Evolutionary conservation across 176 grass and related monocot genomes (phyloP).

Genomic region (Sorghum bicolor): DNA sequence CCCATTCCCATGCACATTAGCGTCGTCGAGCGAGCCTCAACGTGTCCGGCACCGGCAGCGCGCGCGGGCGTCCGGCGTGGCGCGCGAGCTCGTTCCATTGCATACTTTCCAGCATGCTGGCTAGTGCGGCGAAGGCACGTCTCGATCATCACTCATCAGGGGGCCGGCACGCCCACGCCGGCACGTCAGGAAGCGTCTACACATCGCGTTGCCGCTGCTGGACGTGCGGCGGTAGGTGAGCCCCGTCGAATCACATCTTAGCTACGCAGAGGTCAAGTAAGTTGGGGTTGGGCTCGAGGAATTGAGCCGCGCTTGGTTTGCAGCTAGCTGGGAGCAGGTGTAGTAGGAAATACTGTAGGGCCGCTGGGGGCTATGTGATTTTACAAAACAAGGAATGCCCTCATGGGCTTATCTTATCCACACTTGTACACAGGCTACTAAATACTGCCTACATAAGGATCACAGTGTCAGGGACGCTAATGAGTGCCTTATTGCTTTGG

Average conservation of each 20-base stretch:
- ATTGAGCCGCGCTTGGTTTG: background rate
- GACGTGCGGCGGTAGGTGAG: constrained; percentile 2
- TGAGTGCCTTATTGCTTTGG: background rate
- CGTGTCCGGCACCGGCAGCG: background rate
- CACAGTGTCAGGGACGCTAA: background rate
- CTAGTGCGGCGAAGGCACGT: constrained; percentile 1
- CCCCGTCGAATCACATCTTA: background rate
- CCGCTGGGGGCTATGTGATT: background rate
- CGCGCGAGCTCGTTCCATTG: background rate
- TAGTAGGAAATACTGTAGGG: background rate
- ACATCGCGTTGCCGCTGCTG: background rate
- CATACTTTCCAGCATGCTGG: background rate
- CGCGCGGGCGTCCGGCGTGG: too few species aligned
- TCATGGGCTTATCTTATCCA: background rate
- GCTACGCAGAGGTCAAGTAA: background rate
- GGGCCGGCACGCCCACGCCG: background rate
- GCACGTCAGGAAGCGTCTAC: background rate
- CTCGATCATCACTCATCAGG: background rate
- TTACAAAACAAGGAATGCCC: background rate
- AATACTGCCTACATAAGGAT: background rate
- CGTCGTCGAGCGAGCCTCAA: background rate
- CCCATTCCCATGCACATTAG: background rate
- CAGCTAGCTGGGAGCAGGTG: background rate
- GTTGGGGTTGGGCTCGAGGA: background rate
- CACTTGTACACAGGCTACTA: background rate